Conservation (phyloP, 2,329 filamentous ascomycete genomes). For the Hymenoscyphus repandus region DNA sequence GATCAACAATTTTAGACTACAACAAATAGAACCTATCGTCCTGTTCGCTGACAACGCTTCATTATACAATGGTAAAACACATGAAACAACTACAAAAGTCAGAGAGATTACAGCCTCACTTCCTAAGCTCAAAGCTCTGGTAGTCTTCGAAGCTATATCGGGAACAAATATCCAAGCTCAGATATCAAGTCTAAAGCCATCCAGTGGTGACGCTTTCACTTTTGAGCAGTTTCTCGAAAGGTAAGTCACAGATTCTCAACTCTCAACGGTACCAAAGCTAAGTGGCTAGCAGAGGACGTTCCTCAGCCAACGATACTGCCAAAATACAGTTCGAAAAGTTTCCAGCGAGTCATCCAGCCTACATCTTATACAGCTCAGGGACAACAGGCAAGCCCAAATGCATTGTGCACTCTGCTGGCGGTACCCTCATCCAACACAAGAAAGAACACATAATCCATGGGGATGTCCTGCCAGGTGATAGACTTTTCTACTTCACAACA, state of each 20-base stretch:
- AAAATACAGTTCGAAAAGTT: slow-evolving; percentile 69
- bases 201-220: slow-evolving; percentile 4
- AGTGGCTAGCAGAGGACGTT: neutral
- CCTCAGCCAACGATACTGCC: neutral
- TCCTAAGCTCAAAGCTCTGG: slow-evolving; percentile 55
- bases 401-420: slow-evolving; percentile 86
- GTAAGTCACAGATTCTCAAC: slow-evolving; percentile 11
- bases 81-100: slow-evolving; percentile 75
- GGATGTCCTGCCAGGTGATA: slow-evolving; percentile 66
- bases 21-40: slow-evolving; percentile 77
- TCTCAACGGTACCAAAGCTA: neutral
- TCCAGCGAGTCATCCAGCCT: slow-evolving; percentile 79
- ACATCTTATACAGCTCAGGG: slow-evolving; percentile 89
- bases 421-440: slow-evolving; percentile 92
- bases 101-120: slow-evolving; percentile 68
- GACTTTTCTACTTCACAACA: slow-evolving; percentile 90
- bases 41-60: slow-evolving; percentile 85
- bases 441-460: slow-evolving; percentile 91
- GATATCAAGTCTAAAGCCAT: slow-evolving; percentile 19
- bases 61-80: slow-evolving; percentile 85
- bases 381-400: slow-evolving; percentile 87
- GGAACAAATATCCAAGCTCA: slow-evolving; percentile 31
- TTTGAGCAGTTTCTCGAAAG: slow-evolving; percentile 40
- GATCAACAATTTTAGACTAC: slow-evolving; percentile 38
- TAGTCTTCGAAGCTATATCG: slow-evolving; percentile 67